A percentile compares a stretch with the other conserved stretches of the same genome.
These are phyloP conservation scores for Eimeria falciformis DNA, from an alignment of 169 alveolate genomes.

Conservation along the genomic window DNA sequence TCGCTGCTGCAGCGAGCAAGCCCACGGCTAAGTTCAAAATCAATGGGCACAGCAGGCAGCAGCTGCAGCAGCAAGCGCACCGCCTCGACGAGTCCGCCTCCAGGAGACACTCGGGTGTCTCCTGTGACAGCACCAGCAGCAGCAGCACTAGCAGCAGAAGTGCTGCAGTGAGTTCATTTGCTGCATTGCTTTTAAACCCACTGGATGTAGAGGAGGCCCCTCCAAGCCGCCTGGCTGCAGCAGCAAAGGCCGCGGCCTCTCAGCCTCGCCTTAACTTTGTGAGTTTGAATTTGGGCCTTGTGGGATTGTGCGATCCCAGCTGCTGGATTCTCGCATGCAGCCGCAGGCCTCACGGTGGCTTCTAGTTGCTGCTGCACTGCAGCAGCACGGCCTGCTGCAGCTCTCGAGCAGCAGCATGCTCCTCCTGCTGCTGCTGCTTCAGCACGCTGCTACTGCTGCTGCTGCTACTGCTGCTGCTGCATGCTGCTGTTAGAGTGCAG, in stretches of 20 bases:
- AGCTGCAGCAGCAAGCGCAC: too few species aligned
- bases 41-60: background rate
- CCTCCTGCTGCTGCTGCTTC: background rate
- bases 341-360: background rate
- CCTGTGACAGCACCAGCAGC: background rate
- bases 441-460: background rate
- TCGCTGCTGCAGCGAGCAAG: background rate
- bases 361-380: background rate
- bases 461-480: slow-evolving; percentile 3
- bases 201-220: slow-evolving; percentile 9
- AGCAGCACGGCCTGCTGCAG: background rate
- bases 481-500: too few species aligned
- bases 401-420: background rate
- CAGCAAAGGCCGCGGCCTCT: slow-evolving; percentile 14
- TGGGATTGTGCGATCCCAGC: background rate
- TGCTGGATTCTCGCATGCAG: background rate
- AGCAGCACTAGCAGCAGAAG: background rate
- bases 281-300: background rate
- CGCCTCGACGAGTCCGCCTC: too few species aligned
- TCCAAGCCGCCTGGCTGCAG: slow-evolving; percentile 22
- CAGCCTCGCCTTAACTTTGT: background rate
- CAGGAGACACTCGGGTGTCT: too few species aligned
- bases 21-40: too few species aligned
- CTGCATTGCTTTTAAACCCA: background rate
- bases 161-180: background rate